Evolutionary conservation across 2,329 filamentous ascomycete species (phyloP).

Genomic region (Paraphaeosphaeria sporulosa): DNA sequence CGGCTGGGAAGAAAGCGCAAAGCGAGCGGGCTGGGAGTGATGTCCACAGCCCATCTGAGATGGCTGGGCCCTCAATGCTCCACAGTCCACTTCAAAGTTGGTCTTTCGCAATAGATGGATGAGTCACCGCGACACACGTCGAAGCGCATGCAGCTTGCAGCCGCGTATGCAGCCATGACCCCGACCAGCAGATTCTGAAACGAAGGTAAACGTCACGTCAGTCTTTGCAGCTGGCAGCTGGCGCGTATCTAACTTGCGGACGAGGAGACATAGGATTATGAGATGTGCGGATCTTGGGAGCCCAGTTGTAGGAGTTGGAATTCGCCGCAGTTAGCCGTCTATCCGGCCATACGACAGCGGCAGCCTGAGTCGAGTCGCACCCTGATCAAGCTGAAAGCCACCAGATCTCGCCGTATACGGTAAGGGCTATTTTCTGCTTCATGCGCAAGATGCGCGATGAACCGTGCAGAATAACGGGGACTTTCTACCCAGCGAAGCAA

Average conservation of each 20-base stretch:
- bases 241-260: constrained; percentile 22
- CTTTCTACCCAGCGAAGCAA: constrained; percentile 16
- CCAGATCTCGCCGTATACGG: constrained; percentile 23
- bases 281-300: constrained; percentile 20
- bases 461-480: constrained; percentile 19
- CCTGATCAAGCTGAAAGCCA: constrained; percentile 44
- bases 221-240: constrained; percentile 27
- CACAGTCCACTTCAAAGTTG: constrained; percentile 14
- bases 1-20: constrained; percentile 19
- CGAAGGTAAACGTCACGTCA: constrained; percentile 28
- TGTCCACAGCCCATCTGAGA: constrained; percentile 12
- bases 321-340: constrained; percentile 7
- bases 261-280: constrained; percentile 19
- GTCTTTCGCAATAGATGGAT: constrained; percentile 30
- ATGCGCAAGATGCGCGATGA: constrained; percentile 33
- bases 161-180: constrained; percentile 20
- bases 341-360: constrained; percentile 19
- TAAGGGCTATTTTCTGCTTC: constrained; percentile 19
- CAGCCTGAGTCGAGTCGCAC: constrained; percentile 23
- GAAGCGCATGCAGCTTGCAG: constrained; percentile 38
- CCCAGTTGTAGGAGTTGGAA: not conserved
- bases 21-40: constrained; percentile 14
- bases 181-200: constrained; percentile 42
- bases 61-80: constrained; percentile 12
- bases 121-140: constrained; percentile 46